Evolutionary conservation across 2,329 filamentous ascomycete species (phyloP).

Genomic region (Aspergillus carbonarius): DNA sequence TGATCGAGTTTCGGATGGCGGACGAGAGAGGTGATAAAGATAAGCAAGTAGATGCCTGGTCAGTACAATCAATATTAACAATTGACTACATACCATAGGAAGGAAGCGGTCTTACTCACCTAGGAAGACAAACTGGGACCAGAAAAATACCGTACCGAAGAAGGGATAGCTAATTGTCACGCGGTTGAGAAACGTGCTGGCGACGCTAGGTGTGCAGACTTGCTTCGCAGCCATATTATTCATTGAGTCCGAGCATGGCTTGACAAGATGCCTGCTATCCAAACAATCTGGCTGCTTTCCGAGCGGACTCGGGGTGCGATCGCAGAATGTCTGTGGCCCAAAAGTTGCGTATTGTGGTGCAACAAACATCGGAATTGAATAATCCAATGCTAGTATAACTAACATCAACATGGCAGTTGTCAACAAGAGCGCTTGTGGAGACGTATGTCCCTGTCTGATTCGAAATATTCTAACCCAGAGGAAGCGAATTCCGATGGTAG

Average conservation of each 20-base stretch:
- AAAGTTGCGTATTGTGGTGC: slow-evolving; percentile 94
- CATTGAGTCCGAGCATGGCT: slow-evolving; percentile 76
- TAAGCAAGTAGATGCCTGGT: slow-evolving; percentile 69
- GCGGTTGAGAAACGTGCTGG: slow-evolving; percentile 89
- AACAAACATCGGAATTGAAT: slow-evolving; percentile 87
- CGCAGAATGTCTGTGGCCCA: slow-evolving; percentile 91
- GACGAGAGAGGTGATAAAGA: slow-evolving; percentile 77
- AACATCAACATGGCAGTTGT: slow-evolving; percentile 88
- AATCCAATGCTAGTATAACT: slow-evolving; percentile 88
- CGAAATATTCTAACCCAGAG: slow-evolving; percentile 93
- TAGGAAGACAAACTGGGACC: slow-evolving; percentile 92
- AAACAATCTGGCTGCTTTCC: slow-evolving; percentile 74
- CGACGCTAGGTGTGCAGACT: slow-evolving; percentile 87
- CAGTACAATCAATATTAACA: neutral
- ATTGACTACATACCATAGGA: neutral
- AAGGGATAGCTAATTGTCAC: slow-evolving; percentile 93
- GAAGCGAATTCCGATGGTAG: slow-evolving; percentile 87
- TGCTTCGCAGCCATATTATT: slow-evolving; percentile 68
- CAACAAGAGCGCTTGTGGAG: slow-evolving; percentile 86
- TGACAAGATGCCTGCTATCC: slow-evolving; percentile 64
- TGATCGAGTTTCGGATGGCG: slow-evolving; percentile 75
- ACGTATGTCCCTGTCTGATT: slow-evolving; percentile 83
- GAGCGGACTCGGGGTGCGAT: slow-evolving; percentile 62
- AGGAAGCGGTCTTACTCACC: slow-evolving; percentile 39
- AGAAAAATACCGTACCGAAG: slow-evolving; percentile 90